Conservation (phyloP, 2,329 filamentous ascomycete genomes). For the Fusarium buharicum region DNA sequence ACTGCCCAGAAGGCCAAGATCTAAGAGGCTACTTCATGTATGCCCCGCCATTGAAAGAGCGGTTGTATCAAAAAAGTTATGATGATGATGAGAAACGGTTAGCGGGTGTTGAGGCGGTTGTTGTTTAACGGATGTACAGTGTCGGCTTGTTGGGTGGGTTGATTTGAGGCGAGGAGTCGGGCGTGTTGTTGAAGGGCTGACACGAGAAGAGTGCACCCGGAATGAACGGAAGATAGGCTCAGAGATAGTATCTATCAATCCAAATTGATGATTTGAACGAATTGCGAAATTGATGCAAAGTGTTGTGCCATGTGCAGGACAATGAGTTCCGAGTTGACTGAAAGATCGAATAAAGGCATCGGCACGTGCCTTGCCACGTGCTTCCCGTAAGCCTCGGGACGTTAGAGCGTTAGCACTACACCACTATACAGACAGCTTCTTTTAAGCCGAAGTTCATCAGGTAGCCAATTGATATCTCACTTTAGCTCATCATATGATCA, state of each 20-base stretch:
- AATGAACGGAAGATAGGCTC: conserved; percentile 20
- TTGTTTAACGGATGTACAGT: conserved; percentile 22
- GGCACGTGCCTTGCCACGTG: no score
- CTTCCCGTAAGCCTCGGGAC: no score
- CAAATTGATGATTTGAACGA: conserved; percentile 18
- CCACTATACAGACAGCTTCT: no score
- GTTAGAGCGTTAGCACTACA: no score
- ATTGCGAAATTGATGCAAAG: neutral
- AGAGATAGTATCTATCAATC: conserved; percentile 25
- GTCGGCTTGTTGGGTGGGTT: conserved; percentile 3
- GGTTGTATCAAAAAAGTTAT: conserved; percentile 19
- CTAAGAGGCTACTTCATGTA: conserved; percentile 9
- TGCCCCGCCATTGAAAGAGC: neutral
- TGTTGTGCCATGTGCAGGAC: neutral
- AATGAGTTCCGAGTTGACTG: no score
- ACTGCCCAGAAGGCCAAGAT: conserved; percentile 59
- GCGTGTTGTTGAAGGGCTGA: conserved; percentile 13
- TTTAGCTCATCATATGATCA: no score
- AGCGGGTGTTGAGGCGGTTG: conserved; percentile 24
- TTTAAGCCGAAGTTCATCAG: no score
- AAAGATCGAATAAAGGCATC: no score
- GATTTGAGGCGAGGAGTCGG: conserved; percentile 22
- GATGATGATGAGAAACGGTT: conserved; percentile 15
- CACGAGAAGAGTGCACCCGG: conserved; percentile 7
- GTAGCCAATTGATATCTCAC: no score